Evolutionary conservation across 257 asterid genomes (phyloP), one percentile per base, ranked within the genome.

Genomic region (Eucommia ulmoides): DNA sequence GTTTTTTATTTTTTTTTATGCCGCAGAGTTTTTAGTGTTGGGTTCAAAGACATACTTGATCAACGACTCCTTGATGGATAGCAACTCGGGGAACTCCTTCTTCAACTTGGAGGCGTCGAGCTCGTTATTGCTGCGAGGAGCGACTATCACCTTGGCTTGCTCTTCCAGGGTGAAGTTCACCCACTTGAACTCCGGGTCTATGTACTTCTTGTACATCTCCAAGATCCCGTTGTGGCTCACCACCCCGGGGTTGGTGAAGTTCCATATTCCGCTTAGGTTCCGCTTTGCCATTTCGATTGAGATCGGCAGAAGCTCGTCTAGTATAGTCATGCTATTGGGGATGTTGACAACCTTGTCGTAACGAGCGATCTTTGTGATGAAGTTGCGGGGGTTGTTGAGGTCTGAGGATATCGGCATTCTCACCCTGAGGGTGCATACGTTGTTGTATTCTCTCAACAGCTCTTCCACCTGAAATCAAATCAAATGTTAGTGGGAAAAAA

Each of bases 251-350:
- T 88, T 88, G 21, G 97, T 88, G 79, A 84, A 88, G 74, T 88
- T 88, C 88, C 88, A 88, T 54, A 88, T 84, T 65, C 97, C 97
- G 70, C 70, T 77, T 1, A 88, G 88, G 63, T 88, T 84, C 44
- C 97, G 62, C 55, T 88, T 88, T 20, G 95, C 97, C 97, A 88
- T 88, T 88, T 88, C 95, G 23, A 88, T 82, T 3, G 97, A 80
- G 56, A 88, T 88, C 2, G 95, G 97, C 51, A 88, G 89, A 48
- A 88, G 93, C 79, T 88, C 97, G 22, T 88, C 97, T 80, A 89
- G 74, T 68, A 89, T 59, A 0, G 97, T 89, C 96, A 89, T 89
- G 75, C 97, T 89, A 83, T 89, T 89, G 67, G 98, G 98, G 64
- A 89, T 89, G 58, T 89, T 80, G 4, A 89, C 98, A 63, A 89